phyloP scores from a whole-genome alignment of 2,329 filamentous ascomycete species.

The Diplodia scrobiculata region DNA sequence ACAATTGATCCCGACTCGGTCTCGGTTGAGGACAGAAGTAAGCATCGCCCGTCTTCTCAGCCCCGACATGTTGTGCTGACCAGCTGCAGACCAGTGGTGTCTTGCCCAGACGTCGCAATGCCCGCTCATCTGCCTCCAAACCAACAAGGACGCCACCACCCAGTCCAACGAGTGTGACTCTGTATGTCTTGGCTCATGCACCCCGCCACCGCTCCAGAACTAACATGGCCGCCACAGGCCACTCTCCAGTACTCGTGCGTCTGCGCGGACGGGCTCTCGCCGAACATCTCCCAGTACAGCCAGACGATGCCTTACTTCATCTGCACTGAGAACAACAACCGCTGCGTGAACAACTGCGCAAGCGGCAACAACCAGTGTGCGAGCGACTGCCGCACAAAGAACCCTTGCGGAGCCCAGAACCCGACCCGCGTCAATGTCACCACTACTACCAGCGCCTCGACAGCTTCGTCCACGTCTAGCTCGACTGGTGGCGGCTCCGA shows the following conservation, averaged over 20 bases:
- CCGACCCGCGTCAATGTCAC: conserved; percentile 63
- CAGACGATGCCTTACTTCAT: conserved; percentile 77
- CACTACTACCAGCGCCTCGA: conserved; percentile 50
- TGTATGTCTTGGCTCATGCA: conserved; percentile 48
- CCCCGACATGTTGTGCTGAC: conserved; percentile 33
- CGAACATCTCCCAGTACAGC: conserved; percentile 75
- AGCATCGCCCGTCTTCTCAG: conserved; percentile 36
- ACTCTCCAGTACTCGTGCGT: conserved; percentile 70
- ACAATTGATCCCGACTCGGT: conserved; percentile 67
- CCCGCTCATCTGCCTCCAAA: conserved; percentile 72
- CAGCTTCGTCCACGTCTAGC: conserved; percentile 44
- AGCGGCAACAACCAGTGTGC: conserved; percentile 59
- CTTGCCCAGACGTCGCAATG: conserved; percentile 63
- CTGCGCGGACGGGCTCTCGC: conserved; percentile 66
- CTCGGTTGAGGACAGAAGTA: conserved; percentile 55
- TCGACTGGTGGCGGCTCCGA: conserved; percentile 22
- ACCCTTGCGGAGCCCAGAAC: conserved; percentile 71
- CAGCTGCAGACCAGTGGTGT: conserved; percentile 64
- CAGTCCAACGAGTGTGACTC: conserved; percentile 68
- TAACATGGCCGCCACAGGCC: conserved; percentile 34
- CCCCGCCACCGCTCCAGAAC: conserved; percentile 3
- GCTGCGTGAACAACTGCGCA: conserved; percentile 65
- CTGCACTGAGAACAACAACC: conserved; percentile 70
- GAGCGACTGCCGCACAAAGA: conserved; percentile 62
- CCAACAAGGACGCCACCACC: conserved; percentile 48